Conservation (phyloP, 169 alveolate species). For the Besnoitia besnoiti region DNA sequence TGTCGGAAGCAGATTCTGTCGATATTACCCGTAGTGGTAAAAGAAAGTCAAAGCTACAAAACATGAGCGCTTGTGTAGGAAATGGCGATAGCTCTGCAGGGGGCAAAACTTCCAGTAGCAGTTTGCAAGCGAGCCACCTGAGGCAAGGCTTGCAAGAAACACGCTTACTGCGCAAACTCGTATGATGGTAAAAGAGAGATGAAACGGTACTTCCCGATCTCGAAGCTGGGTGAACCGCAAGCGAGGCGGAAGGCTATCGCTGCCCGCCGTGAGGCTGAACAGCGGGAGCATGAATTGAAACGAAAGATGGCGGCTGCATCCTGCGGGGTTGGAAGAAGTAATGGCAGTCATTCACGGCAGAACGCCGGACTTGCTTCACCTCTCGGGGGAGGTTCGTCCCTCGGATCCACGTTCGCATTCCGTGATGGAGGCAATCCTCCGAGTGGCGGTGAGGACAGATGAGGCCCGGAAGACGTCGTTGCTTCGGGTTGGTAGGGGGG, state of each 20-base stretch:
- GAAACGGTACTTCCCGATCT: slow-evolving; percentile 22
- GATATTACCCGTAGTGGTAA: background rate
- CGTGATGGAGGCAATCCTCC: background rate
- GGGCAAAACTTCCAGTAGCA: background rate
- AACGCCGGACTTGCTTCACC: background rate
- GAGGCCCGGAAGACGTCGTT: background rate
- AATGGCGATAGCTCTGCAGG: background rate
- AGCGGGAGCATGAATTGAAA: background rate
- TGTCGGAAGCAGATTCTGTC: background rate
- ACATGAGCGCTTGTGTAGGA: background rate
- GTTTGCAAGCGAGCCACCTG: background rate
- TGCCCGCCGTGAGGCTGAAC: slow-evolving; percentile 21
- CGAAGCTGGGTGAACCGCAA: slow-evolving; percentile 8
- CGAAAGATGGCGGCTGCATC: background rate
- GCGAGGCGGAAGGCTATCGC: slow-evolving; percentile 24
- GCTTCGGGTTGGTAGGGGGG: background rate
- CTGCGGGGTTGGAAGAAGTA: background rate
- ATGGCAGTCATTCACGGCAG: background rate
- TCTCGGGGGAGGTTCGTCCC: background rate
- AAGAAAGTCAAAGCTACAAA: background rate
- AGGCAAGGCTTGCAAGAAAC: slow-evolving; percentile 3
- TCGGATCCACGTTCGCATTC: background rate
- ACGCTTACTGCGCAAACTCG: slow-evolving; percentile 41
- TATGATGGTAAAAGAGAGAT: slow-evolving; percentile 17
- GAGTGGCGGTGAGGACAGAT: background rate